A percentile compares a stretch with the other conserved stretches of the same genome.
Conservation (phyloP, 257 asterid species). For the Nicotiana tabacum region DNA sequence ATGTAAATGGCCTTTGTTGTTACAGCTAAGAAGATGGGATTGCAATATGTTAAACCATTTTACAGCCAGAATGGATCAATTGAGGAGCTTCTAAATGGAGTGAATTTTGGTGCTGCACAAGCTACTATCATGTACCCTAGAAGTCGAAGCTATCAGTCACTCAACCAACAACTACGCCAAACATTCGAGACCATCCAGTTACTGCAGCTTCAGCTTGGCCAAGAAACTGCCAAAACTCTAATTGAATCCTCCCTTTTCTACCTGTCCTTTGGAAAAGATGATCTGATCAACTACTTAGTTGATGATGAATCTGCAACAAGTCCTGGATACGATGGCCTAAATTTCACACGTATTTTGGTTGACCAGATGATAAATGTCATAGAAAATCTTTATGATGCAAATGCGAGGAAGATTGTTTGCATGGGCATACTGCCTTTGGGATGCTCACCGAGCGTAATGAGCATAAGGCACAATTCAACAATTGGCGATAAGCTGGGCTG, state of each 20-base stretch:
- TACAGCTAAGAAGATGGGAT: conserved; percentile 58
- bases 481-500: conserved; percentile 23
- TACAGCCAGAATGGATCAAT: conserved; percentile 58
- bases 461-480: conserved; percentile 15
- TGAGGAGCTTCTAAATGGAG: conserved; percentile 31
- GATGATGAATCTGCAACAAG: conserved; percentile 16
- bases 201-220: conserved; percentile 56
- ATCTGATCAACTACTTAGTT: conserved; percentile 35
- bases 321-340: neutral
- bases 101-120: conserved; percentile 56
- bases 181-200: conserved; percentile 50
- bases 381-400: conserved; percentile 34
- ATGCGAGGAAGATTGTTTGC: conserved; percentile 52
- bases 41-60: conserved; percentile 47
- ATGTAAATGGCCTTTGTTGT: neutral
- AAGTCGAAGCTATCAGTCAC: conserved; percentile 46
- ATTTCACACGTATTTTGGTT: conserved; percentile 33
- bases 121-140: conserved; percentile 47
- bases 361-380: conserved; percentile 47
- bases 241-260: conserved; percentile 51
- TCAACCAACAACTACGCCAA: conserved; percentile 61
- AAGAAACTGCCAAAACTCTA: conserved; percentile 30
- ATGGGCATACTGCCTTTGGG: conserved; percentile 65
- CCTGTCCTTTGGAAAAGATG: conserved; percentile 65
- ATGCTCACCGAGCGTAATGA: conserved; percentile 40